These are phyloP conservation scores for Globisporangium recalcitrans DNA, from an alignment of 352 stramenopile species.

Conservation along the genomic window DNA sequence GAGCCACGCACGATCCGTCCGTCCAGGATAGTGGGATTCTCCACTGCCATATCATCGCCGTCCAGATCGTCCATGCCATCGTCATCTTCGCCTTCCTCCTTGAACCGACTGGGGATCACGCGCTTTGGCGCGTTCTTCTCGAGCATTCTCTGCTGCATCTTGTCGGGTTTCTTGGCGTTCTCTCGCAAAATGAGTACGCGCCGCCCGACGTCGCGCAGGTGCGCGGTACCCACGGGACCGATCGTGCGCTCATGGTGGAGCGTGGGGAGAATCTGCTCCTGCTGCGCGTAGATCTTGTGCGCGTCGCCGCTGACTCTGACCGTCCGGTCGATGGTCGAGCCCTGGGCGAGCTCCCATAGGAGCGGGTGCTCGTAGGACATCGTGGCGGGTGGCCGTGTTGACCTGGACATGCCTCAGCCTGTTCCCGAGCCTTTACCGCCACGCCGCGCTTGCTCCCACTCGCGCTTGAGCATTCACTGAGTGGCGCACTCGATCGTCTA, in stretches of 20 bases:
- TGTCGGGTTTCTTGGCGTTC: slow-evolving; percentile 31
- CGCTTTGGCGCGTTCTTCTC: slow-evolving; percentile 30
- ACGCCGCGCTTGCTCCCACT: background rate
- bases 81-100: slow-evolving; percentile 29
- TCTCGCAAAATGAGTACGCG: slow-evolving; percentile 51
- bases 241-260: slow-evolving; percentile 41
- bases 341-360: slow-evolving; percentile 48
- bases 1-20: slow-evolving; percentile 45
- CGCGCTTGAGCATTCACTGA: background rate
- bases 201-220: slow-evolving; percentile 59
- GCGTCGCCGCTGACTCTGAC: slow-evolving; percentile 50
- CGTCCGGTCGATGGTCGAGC: slow-evolving; percentile 44
- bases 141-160: slow-evolving; percentile 19
- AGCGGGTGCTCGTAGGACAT: slow-evolving; percentile 40
- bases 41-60: slow-evolving; percentile 19
- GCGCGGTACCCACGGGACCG: slow-evolving; percentile 30
- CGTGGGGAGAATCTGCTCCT: slow-evolving; percentile 48
- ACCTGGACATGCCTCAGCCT: background rate
- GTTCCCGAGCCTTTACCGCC: background rate
- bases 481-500: background rate
- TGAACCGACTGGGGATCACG: slow-evolving; percentile 50
- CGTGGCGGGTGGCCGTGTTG: background rate
- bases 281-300: slow-evolving; percentile 43
- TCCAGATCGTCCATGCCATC: slow-evolving; percentile 19
- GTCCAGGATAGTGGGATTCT: slow-evolving; percentile 27